Evolutionary conservation across 2,329 filamentous ascomycete species (phyloP), one percentile per base, ranked within the genome.

Genomic region (Botrytis squamosa): DNA sequence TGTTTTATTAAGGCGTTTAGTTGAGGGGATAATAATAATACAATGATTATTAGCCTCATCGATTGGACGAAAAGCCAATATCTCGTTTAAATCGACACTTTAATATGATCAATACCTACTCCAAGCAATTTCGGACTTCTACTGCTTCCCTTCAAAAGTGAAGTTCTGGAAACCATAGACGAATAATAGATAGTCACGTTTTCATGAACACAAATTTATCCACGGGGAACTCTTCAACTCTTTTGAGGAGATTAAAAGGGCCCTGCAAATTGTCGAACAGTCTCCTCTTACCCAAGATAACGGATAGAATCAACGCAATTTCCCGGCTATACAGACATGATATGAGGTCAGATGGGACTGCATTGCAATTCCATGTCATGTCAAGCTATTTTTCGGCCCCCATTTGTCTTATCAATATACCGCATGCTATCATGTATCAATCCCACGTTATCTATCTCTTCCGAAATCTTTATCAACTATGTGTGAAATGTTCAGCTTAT

Each of bases 401-500:
- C 25, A 7, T n/a, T 52, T 10, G 22, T 6, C 9, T 14, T 52
- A n/a, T n/a, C 22, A 14, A n/a, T 52, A 52, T 6, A 14, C 49
- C 22, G 22, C 1, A 14, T 52, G 4, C 22, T 52, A n/a, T n/a
- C 22, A 52, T 18, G 14, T 4, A n/a, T n/a, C 49, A n/a, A 14
- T 52, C 4, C 4, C 22, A n/a, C 22, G 3, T 52, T 10, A 12
- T 25, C 46, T 52, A 9, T n/a, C 49, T 52, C 22, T 6, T 14
- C 10, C 10, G 49, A 52, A 6, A 52, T n/a, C 10, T n/a, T 10
- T 12, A n/a, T 52, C 10, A 14, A 14, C 4, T 25, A n/a, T 6
- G 22, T 2, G 14, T 52, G 22, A 12, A n/a, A 3, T 14, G 0
- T 12, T n/a, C 25, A 52, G 0, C 10, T n/a, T 14, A 52, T 3